These are phyloP conservation scores for Metarhizium rileyi DNA, from an alignment of 2,329 filamentous ascomycete species.

Conservation along the genomic window DNA sequence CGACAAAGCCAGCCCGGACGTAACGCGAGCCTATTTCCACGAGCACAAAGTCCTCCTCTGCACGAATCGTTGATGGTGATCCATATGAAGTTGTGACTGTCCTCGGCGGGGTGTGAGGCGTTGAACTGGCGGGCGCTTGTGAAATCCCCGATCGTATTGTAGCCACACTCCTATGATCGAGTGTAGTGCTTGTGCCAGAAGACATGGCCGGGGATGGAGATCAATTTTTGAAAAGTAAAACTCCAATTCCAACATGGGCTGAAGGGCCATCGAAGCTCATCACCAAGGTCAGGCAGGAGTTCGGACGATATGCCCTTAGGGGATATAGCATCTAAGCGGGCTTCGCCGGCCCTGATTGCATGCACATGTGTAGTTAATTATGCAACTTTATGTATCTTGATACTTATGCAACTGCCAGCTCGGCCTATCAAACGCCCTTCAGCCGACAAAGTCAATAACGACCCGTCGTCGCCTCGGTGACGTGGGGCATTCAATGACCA, in stretches of 20 bases:
- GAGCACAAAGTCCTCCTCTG: slow-evolving; percentile 78
- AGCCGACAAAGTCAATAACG: slow-evolving; percentile 20
- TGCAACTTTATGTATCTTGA: too few species aligned
- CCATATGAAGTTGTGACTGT: slow-evolving; percentile 45
- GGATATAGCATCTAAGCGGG: not conserved
- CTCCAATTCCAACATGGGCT: not conserved
- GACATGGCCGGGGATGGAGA: slow-evolving; percentile 27
- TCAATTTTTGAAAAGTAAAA: not conserved
- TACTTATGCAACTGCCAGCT: too few species aligned
- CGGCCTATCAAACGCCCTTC: slow-evolving; percentile 15
- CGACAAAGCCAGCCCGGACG: slow-evolving; percentile 76
- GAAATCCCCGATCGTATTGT: slow-evolving; percentile 41
- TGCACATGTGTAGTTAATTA: too few species aligned
- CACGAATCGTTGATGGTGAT: slow-evolving; percentile 49
- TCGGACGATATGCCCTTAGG: not conserved
- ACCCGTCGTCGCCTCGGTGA: slow-evolving; percentile 19
- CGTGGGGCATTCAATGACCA: slow-evolving; percentile 16
- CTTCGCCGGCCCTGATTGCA: not conserved
- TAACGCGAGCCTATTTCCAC: slow-evolving; percentile 75
- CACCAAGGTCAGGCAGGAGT: not conserved
- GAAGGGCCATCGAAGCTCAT: not conserved
- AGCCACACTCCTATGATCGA: slow-evolving; percentile 49
- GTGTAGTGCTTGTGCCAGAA: slow-evolving; percentile 30
- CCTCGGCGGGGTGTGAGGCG: slow-evolving; percentile 53
- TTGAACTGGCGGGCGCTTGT: slow-evolving; percentile 24